These are phyloP conservation scores for Sugiyamaella chiloensis DNA, from an alignment of 805 yeast genomes.

Conservation along the genomic window DNA sequence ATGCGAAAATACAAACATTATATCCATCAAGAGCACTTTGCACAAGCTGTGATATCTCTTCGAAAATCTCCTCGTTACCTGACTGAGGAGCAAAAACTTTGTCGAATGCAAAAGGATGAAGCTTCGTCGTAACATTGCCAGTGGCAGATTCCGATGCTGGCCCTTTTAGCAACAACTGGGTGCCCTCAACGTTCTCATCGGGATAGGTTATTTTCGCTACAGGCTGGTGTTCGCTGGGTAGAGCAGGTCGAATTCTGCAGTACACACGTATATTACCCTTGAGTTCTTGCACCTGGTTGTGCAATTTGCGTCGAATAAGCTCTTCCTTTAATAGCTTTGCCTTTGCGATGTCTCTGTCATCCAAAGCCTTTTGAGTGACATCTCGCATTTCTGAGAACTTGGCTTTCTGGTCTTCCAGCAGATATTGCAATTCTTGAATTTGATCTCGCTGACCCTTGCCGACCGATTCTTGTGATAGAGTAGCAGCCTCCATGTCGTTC, in stretches of 20 bases:
- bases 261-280: constrained; percentile 91
- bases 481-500: constrained; percentile 29
- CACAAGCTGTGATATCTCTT: constrained; percentile 79
- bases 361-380: constrained; percentile 29
- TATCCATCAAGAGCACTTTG: constrained; percentile 86
- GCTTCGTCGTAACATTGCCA: constrained; percentile 25
- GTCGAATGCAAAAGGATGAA: constrained; percentile 64
- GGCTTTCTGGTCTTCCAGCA: constrained; percentile 21
- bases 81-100: constrained; percentile 59
- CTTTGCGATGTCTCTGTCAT: constrained; percentile 34
- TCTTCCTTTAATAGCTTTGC: constrained; percentile 49
- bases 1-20: constrained; percentile 91
- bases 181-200: constrained; percentile 28
- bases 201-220: constrained; percentile 35
- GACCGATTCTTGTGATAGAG: constrained; percentile 24
- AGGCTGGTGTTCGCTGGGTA: constrained; percentile 21
- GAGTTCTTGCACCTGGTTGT: constrained; percentile 74
- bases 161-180: constrained; percentile 25
- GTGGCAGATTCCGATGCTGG: constrained; percentile 25
- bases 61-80: constrained; percentile 65
- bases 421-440: constrained; percentile 22
- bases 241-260: constrained; percentile 74
- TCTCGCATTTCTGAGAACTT: constrained; percentile 22
- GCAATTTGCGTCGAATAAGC: constrained; percentile 56
- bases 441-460: constrained; percentile 18